phyloP scores from a whole-genome alignment of 2,329 filamentous ascomycete species.

The Akanthomyces dipterigenus region DNA sequence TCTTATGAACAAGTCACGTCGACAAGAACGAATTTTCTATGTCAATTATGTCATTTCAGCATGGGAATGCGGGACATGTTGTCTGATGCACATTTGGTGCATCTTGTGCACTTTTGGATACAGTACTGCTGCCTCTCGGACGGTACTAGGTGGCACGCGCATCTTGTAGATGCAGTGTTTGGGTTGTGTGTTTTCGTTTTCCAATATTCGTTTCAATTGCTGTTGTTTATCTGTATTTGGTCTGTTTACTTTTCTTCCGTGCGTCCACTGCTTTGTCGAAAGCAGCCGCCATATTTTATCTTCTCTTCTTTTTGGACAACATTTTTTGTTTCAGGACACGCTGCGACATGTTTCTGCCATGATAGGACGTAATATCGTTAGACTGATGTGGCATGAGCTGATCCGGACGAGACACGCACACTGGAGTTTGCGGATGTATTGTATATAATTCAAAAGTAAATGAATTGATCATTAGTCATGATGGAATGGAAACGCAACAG shows the following conservation, averaged over 20 bases:
- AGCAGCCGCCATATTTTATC: neutral
- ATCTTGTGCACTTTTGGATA: neutral
- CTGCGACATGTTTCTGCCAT: neutral
- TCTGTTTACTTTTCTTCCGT: neutral
- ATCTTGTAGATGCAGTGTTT: neutral
- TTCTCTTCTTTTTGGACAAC: neutral
- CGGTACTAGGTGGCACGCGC: neutral
- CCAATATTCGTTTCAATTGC: neutral
- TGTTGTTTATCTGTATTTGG: neutral
- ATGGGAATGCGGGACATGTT: slow-evolving; percentile 6
- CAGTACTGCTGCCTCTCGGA: neutral
- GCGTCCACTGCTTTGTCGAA: neutral
- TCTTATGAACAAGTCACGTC: slow-evolving; percentile 11
- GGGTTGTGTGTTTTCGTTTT: neutral
- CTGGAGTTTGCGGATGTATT: neutral
- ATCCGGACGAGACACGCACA: neutral
- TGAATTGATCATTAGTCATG: neutral
- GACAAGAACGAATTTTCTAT: slow-evolving; percentile 10
- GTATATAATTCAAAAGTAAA: neutral
- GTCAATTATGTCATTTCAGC: slow-evolving; percentile 9
- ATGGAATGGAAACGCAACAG: neutral
- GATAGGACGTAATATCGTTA: neutral
- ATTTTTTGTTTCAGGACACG: neutral
- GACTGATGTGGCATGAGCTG: neutral
- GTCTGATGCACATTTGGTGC: neutral